These are phyloP conservation scores for Flaveria brownii DNA, from an alignment of 129 eudicot genomes.

Conservation along the genomic window DNA sequence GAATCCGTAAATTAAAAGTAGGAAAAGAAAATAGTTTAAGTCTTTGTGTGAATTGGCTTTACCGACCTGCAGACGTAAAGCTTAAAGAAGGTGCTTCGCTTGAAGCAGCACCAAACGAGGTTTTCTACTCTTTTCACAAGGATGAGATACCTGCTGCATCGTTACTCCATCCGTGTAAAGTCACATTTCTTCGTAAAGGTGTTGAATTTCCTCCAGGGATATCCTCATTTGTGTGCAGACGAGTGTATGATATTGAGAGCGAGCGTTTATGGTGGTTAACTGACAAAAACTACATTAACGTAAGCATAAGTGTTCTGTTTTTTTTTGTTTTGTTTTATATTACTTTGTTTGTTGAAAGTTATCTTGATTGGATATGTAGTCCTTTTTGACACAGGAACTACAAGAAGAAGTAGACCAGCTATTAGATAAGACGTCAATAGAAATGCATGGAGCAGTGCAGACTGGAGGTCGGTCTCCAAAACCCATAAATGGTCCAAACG, in stretches of 20 bases:
- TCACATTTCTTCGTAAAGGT: slow-evolving; percentile 94
- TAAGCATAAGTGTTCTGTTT: slow-evolving; percentile 39
- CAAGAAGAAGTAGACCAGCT: slow-evolving; percentile 86
- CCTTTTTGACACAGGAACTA: slow-evolving; percentile 53
- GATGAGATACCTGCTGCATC: slow-evolving; percentile 96
- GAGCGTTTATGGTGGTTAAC: slow-evolving; percentile 90
- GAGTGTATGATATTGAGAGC: slow-evolving; percentile 71
- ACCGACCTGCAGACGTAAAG: slow-evolving; percentile 77
- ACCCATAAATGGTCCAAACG: slow-evolving; percentile 51
- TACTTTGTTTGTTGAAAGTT: slow-evolving; percentile 15
- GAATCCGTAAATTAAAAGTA: slow-evolving; percentile 54
- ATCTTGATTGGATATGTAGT: slow-evolving; percentile 38
- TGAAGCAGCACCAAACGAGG: slow-evolving; percentile 80
- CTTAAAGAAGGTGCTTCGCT: slow-evolving; percentile 60
- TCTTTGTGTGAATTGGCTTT: slow-evolving; percentile 79
- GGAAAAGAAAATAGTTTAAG: slow-evolving; percentile 49
- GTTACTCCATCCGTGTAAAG: slow-evolving; percentile 96
- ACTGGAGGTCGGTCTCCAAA: slow-evolving; percentile 86
- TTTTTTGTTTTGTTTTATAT: not conserved
- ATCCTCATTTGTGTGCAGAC: slow-evolving; percentile 85
- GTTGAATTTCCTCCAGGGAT: slow-evolving; percentile 79
- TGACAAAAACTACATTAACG: slow-evolving; percentile 73
- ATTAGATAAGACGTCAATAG: slow-evolving; percentile 50
- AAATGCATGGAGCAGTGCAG: slow-evolving; percentile 71
- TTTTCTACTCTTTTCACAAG: slow-evolving; percentile 82